Evolutionary conservation across 2,329 filamentous ascomycete species (phyloP).

Genomic region (Penicillium sp.): DNA sequence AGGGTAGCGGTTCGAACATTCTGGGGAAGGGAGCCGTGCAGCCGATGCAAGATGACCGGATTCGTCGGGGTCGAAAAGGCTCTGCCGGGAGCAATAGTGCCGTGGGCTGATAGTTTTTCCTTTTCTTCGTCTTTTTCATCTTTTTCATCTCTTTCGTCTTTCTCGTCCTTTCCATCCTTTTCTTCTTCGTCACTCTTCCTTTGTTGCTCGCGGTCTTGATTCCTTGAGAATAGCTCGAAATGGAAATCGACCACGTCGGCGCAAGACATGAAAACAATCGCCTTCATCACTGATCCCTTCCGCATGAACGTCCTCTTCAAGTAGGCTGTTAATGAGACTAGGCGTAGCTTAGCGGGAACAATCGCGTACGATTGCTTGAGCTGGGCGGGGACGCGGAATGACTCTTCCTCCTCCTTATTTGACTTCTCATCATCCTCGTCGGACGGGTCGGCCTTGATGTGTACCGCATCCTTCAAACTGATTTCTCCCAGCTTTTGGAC

Average conservation of each 20-base stretch:
- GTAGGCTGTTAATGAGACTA: conserved; percentile 82
- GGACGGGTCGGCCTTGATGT: conserved; percentile 69
- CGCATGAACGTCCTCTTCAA: conserved; percentile 85
- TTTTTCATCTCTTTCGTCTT: conserved; percentile 22
- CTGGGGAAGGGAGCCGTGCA: conserved; percentile 90
- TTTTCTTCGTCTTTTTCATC: conserved; percentile 26
- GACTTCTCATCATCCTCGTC: conserved; percentile 56
- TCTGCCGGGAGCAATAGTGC: conserved; percentile 59
- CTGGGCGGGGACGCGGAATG: conserved; percentile 83
- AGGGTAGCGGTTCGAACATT: conserved; percentile 84
- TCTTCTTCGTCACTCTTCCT: conserved; percentile 28
- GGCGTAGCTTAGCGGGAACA: conserved; percentile 81
- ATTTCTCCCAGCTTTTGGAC: conserved; percentile 93
- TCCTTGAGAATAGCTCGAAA: conserved; percentile 72
- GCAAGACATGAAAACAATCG: conserved; percentile 94
- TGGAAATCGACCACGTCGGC: conserved; percentile 97
- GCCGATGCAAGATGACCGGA: conserved; percentile 74
- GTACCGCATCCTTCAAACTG: conserved; percentile 86
- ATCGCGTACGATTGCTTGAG: conserved; percentile 89
- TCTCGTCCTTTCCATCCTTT: not conserved
- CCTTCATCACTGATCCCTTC: conserved; percentile 91
- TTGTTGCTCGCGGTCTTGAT: conserved; percentile 26
- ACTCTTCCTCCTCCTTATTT: conserved; percentile 51
- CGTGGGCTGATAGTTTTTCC: conserved; percentile 36
- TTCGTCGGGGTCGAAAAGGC: conserved; percentile 76